Percentiles rank a stretch among this genome's conserved stretches.
Conservation (phyloP, 2,329 filamentous ascomycete species). For the Cryoendolithus antarcticus region DNA sequence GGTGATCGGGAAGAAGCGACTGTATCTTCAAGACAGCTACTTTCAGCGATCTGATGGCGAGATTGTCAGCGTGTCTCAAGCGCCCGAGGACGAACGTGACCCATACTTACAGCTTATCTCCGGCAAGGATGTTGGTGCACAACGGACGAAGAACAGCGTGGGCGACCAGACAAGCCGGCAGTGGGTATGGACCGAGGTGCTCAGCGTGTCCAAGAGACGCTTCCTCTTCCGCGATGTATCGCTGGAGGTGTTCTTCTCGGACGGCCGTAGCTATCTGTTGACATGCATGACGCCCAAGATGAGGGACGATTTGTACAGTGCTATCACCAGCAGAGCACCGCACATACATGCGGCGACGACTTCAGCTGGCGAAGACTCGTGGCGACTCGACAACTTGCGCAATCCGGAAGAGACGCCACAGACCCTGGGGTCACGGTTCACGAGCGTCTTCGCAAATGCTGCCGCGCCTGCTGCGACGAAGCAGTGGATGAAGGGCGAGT, state of each 20-base stretch:
- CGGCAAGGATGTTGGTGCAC: constrained; percentile 54
- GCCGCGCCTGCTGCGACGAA: constrained; percentile 74
- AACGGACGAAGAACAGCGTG: constrained; percentile 32
- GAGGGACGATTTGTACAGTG: constrained; percentile 69
- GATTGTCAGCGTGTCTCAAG: constrained; percentile 93
- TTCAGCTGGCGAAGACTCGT: constrained; percentile 65
- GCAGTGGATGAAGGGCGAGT: constrained; percentile 84
- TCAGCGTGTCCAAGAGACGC: constrained; percentile 88
- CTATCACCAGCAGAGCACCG: constrained; percentile 65
- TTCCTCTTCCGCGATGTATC: constrained; percentile 94
- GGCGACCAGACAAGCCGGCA: constrained; percentile 69
- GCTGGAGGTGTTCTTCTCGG: constrained; percentile 94
- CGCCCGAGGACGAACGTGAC: constrained; percentile 81
- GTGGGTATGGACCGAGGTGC: constrained; percentile 90
- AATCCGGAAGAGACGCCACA: constrained; percentile 51
- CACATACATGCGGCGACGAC: constrained; percentile 55
- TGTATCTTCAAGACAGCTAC: constrained; percentile 94
- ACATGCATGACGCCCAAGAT: constrained; percentile 63
- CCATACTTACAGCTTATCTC: constrained; percentile 92
- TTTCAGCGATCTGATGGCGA: constrained; percentile 92
- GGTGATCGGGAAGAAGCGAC: constrained; percentile 78
- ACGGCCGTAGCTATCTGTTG: constrained; percentile 86
- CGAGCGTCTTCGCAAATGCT: constrained; percentile 77
- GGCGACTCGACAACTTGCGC: constrained; percentile 78
- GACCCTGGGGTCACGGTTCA: constrained; percentile 74